These are phyloP conservation scores for Chrysochromulina tobinii DNA, from an alignment of 78 protist genomes.

Conservation along the genomic window DNA sequence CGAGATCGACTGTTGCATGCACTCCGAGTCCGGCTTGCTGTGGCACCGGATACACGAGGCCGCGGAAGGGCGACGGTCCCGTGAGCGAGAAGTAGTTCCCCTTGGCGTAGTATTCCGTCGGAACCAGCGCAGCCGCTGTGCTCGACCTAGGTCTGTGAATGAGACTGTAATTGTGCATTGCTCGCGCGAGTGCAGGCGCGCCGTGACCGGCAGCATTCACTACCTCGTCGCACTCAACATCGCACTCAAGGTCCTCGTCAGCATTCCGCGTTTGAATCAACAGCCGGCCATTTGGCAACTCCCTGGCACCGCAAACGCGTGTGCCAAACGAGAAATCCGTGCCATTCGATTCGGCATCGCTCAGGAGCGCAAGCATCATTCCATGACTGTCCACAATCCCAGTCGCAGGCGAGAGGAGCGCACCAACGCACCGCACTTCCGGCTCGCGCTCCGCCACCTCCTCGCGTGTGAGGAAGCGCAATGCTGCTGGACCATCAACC, in stretches of 20 bases:
- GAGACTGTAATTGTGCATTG: neutral
- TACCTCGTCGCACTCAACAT: neutral
- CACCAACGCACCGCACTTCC: neutral
- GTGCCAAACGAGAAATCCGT: neutral
- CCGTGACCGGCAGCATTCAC: neutral
- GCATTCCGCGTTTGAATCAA: neutral
- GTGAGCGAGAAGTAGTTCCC: neutral
- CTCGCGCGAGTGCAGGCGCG: neutral
- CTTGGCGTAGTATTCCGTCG: neutral
- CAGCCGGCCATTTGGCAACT: too few species aligned
- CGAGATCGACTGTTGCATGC: conserved; percentile 18
- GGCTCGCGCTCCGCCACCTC: neutral
- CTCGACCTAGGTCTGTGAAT: too few species aligned
- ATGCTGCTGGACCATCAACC: neutral
- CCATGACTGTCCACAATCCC: neutral
- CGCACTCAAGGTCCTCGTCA: neutral
- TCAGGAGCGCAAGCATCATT: neutral
- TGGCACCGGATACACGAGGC: neutral
- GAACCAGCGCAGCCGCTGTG: neutral
- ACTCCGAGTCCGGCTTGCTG: conserved; percentile 21
- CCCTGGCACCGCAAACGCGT: too few species aligned
- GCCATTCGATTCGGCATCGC: neutral
- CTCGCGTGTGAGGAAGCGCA: neutral
- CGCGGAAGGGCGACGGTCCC: neutral
- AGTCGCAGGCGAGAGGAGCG: neutral